Base-by-base conservation (phyloP, 116 monocot species). In the Phalaenopsis hybrid region DNA sequence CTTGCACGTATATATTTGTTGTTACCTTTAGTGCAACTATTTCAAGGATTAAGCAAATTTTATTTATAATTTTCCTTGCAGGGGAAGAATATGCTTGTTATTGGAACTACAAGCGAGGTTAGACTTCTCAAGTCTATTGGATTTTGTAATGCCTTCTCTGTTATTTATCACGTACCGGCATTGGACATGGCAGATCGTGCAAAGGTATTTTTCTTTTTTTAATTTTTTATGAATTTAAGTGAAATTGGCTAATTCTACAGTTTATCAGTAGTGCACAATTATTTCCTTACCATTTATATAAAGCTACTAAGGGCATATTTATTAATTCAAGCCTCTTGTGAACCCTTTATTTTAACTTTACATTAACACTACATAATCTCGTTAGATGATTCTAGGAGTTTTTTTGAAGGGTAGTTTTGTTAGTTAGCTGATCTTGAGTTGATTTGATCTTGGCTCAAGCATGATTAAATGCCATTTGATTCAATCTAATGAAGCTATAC, bases 21-120 rank as follows among this genome's bases (percentile, higher is more conserved):
- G 33, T 72, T 34, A 16, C 37, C 11, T 72, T 37, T 15, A 11
- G 37, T 37, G 37, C 37, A 37, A 37, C 37, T 37, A 37, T 37
- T 37, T 37, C 37, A 37, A 37, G 37, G 37, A 37, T 37, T 37
- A 37, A 37, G 37, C 1, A 37, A 15, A 68, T 68, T 10, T 58
- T 31, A 68, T 68, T 37, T 37, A 37, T 37, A 37, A 37, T 0
- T 37, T 37, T 37, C 2, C 37, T 37, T 37, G 37, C 37, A 37
- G 37, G 37, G 48, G 8, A 6, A 4, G 8, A 48, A 48, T 48
- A 6, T 48, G 5, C 7, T 48, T 48, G 48, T 48, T 48, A 88
- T 95, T 81, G 95, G 95, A 80, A 95, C 99, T 79, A 99, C 95
- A 76, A 92, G 95, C 85, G 92, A 95, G 76, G 87, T 85, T 41